A percentile compares a stretch with the other conserved stretches of the same genome.
phyloP scores from a whole-genome alignment of 1,284 basidiomycete genomes.

The Vanrija sp. region DNA sequence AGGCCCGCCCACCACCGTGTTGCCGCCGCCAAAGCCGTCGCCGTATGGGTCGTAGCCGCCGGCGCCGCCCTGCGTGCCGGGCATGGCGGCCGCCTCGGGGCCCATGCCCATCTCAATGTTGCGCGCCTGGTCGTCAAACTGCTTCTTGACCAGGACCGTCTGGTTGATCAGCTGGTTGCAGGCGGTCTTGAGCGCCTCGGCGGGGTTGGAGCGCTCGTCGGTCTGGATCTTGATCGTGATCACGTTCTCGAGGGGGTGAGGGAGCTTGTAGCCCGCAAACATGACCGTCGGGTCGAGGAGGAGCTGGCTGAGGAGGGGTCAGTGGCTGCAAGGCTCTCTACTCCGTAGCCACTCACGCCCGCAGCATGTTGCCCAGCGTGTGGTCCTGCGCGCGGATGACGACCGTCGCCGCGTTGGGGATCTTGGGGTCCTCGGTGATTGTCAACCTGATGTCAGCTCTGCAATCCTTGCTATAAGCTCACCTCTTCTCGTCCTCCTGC shows the following conservation, averaged over 20 bases:
- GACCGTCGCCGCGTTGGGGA: slow-evolving; percentile 93
- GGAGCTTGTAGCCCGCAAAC: slow-evolving; percentile 97
- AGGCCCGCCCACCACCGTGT: slow-evolving; percentile 11
- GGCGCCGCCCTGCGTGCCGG: slow-evolving; percentile 1
- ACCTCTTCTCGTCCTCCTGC: slow-evolving; percentile 89
- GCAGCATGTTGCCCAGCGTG: slow-evolving; percentile 91
- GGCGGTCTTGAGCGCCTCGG: slow-evolving; percentile 76
- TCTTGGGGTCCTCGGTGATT: slow-evolving; percentile 90
- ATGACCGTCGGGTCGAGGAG: slow-evolving; percentile 77
- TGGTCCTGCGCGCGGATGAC: slow-evolving; percentile 96
- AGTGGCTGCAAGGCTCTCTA: not conserved
- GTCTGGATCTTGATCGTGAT: slow-evolving; percentile 95
- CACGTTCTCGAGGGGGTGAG: slow-evolving; percentile 90
- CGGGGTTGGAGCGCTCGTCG: slow-evolving; percentile 78
- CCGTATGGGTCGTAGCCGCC: slow-evolving; percentile 43
- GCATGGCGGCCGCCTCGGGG: slow-evolving; percentile 28
- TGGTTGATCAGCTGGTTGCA: slow-evolving; percentile 77
- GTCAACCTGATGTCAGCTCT: slow-evolving; percentile 61
- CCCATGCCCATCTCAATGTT: slow-evolving; percentile 50
- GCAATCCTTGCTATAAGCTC: slow-evolving; percentile 47
- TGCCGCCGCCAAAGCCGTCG: slow-evolving; percentile 30
- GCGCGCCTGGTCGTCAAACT: slow-evolving; percentile 53
- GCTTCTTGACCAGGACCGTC: slow-evolving; percentile 54
- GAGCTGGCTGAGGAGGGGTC: slow-evolving; percentile 63
- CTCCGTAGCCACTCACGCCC: slow-evolving; percentile 62